These are phyloP conservation scores for Coniochaeta hoffmannii DNA, from an alignment of 2,329 filamentous ascomycete species.

Conservation along the genomic window DNA sequence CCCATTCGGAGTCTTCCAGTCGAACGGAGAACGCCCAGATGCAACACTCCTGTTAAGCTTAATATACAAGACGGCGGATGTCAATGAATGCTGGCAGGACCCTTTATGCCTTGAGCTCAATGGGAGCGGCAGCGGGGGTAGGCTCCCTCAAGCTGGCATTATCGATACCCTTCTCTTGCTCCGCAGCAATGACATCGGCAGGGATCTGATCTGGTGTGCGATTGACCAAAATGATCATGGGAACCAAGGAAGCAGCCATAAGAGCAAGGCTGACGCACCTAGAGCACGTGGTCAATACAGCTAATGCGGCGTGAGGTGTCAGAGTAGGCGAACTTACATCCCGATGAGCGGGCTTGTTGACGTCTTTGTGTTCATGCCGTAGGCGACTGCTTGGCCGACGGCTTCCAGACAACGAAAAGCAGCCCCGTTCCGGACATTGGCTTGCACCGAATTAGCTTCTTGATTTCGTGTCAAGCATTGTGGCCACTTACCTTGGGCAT, in stretches of 20 bases:
- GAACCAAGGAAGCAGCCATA: conserved; percentile 24
- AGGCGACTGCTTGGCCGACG: conserved; percentile 30
- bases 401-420: conserved; percentile 32
- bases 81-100: no score
- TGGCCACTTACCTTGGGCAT: conserved; percentile 24
- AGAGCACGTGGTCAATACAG: background rate
- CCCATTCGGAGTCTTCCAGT: no score
- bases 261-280: conserved; percentile 31
- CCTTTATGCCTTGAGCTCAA: background rate
- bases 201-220: conserved; percentile 30
- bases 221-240: conserved; percentile 31
- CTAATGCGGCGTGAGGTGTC: background rate
- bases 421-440: conserved; percentile 33
- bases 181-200: conserved; percentile 27
- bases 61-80: no score
- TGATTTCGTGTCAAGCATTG: conserved; percentile 26
- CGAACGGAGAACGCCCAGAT: no score
- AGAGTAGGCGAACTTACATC: conserved; percentile 23
- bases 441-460: conserved; percentile 10
- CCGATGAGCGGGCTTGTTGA: conserved; percentile 26
- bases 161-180: conserved; percentile 14
- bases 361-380: conserved; percentile 33
- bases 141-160: background rate
- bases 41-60: no score
- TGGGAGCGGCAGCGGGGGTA: background rate